Conservation (phyloP, 306 rosid genomes). For the Mimosa pudica region DNA sequence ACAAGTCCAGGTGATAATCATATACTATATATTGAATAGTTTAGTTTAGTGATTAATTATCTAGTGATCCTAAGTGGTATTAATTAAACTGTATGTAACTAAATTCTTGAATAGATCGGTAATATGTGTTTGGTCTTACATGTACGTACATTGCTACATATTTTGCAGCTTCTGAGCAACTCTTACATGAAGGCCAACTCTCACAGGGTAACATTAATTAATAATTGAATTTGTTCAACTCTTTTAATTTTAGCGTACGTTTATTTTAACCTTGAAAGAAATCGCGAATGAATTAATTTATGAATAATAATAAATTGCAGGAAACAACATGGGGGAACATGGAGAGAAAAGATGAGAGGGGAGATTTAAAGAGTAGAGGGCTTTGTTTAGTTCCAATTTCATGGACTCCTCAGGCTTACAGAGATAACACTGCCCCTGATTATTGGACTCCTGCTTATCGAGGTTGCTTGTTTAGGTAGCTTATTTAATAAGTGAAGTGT, state of each 20-base stretch:
- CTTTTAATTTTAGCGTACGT: no score
- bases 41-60: no score
- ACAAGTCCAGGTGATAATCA: slow-evolving; percentile 72
- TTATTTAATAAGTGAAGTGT: background rate
- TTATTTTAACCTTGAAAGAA: background rate
- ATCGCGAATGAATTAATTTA: background rate
- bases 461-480: slow-evolving; percentile 81
- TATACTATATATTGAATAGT: background rate
- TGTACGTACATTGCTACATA: background rate
- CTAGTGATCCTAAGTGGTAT: no score
- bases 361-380: slow-evolving; percentile 75
- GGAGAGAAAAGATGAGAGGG: slow-evolving; percentile 64
- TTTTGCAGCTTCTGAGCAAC: slow-evolving; percentile 69
- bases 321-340: slow-evolving; percentile 66
- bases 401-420: slow-evolving; percentile 72
- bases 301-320: slow-evolving; percentile 32
- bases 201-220: slow-evolving; percentile 54
- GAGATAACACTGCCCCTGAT: slow-evolving; percentile 84
- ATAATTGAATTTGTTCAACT: background rate
- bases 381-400: slow-evolving; percentile 89
- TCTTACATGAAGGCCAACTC: slow-evolving; percentile 77
- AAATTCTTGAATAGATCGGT: background rate
- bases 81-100: slow-evolving; percentile 12
- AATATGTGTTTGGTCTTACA: slow-evolving; percentile 3
- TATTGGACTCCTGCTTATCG: slow-evolving; percentile 90